A percentile compares a stretch with the other conserved stretches of the same genome.
These are phyloP conservation scores for Penicillium riverlandense DNA, from an alignment of 495 filamentous ascomycete species.

Conservation along the genomic window DNA sequence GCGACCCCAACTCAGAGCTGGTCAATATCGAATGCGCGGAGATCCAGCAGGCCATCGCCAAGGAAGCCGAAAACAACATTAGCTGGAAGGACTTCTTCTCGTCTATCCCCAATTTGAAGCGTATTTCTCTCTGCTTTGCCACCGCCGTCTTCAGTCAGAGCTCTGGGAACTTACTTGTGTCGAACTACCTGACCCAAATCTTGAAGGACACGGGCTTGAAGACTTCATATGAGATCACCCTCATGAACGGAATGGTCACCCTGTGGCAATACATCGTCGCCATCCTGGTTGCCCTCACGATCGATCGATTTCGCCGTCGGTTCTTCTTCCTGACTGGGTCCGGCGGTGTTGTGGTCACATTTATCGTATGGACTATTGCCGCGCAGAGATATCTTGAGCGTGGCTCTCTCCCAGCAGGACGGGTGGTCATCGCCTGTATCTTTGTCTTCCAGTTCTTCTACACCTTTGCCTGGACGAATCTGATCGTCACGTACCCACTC, in stretches of 20 bases:
- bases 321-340: constrained; percentile 50
- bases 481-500: constrained; percentile 54
- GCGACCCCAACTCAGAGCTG: constrained; percentile 10
- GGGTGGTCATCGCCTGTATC: constrained; percentile 50
- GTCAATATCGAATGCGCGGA: constrained; percentile 19
- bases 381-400: constrained; percentile 45
- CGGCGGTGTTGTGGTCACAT: constrained; percentile 48
- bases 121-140: constrained; percentile 49
- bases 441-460: constrained; percentile 51
- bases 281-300: constrained; percentile 43
- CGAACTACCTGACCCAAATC: constrained; percentile 49
- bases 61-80: constrained; percentile 22
- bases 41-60: constrained; percentile 17
- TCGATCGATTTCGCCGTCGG: constrained; percentile 51
- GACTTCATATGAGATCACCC: constrained; percentile 37
- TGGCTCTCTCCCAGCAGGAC: constrained; percentile 37
- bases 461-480: constrained; percentile 51
- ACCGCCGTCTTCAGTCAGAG: constrained; percentile 60
- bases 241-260: constrained; percentile 17
- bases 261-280: constrained; percentile 41
- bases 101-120: constrained; percentile 61
- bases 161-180: constrained; percentile 59
- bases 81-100: constrained; percentile 51
- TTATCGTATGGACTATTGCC: constrained; percentile 49
- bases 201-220: constrained; percentile 50